phyloP scores from a whole-genome alignment of 495 filamentous ascomycete genomes.

The Penicillium herquei region DNA sequence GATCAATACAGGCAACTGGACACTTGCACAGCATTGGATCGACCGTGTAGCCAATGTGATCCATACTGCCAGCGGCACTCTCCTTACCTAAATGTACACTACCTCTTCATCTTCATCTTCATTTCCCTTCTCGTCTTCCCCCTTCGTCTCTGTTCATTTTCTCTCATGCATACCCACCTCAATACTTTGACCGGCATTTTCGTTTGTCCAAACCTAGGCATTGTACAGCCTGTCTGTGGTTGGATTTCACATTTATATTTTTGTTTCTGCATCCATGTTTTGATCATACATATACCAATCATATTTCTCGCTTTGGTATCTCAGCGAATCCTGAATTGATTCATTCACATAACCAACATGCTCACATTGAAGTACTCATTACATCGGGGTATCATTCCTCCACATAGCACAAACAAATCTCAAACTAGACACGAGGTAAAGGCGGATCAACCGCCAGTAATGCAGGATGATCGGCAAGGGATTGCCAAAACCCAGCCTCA shows the following conservation, averaged over 20 bases:
- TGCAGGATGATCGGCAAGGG: conserved; percentile 33
- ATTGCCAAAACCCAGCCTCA: conserved; percentile 34
- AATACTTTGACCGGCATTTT: conserved; percentile 5
- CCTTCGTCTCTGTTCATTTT: conserved; percentile 2
- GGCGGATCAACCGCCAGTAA: conserved; percentile 24
- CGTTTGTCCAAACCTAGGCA: conserved; percentile 13
- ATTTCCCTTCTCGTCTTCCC: neutral
- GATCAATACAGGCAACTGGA: conserved; percentile 69
- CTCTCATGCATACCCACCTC: conserved; percentile 15
- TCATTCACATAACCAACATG: too few species aligned
- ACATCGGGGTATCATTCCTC: neutral
- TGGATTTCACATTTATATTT: conserved; percentile 12
- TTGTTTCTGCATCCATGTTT: conserved; percentile 12
- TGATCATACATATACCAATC: conserved; percentile 4
- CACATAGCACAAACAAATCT: neutral
- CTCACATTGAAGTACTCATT: too few species aligned
- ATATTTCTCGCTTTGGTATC: neutral
- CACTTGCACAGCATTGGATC: conserved; percentile 64
- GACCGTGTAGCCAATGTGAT: conserved; percentile 70
- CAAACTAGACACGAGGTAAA: conserved; percentile 14
- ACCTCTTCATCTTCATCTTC: conserved; percentile 3
- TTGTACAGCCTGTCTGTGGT: conserved; percentile 25
- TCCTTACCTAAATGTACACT: conserved; percentile 36
- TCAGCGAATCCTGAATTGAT: too few species aligned
- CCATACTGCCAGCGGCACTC: conserved; percentile 59